These are phyloP conservation scores for Verticillium longisporum DNA, from an alignment of 2,329 filamentous ascomycete genomes.

Conservation along the genomic window DNA sequence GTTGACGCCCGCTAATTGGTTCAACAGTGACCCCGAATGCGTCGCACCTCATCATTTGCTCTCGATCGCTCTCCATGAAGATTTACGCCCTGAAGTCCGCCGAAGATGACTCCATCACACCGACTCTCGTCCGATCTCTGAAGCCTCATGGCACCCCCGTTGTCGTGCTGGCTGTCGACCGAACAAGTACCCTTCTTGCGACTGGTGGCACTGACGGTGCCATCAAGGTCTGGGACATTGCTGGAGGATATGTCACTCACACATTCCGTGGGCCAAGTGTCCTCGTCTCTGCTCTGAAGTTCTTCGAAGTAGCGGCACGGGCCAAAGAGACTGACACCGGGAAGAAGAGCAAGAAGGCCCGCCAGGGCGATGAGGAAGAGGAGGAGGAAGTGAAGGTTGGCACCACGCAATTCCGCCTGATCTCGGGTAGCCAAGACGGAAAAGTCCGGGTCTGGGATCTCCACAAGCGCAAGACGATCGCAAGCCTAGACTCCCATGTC, in stretches of 20 bases:
- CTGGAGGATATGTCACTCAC: slow-evolving; percentile 84
- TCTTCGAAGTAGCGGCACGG: slow-evolving; percentile 64
- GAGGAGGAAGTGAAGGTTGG: slow-evolving; percentile 30
- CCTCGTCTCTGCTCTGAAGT: slow-evolving; percentile 81
- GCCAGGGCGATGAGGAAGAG: slow-evolving; percentile 28
- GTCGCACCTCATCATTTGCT: slow-evolving; percentile 85
- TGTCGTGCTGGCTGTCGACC: slow-evolving; percentile 76
- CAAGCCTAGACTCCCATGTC: slow-evolving; percentile 82
- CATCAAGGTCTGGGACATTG: slow-evolving; percentile 95
- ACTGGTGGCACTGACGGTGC: slow-evolving; percentile 90
- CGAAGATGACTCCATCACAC: slow-evolving; percentile 50
- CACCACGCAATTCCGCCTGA: slow-evolving; percentile 64
- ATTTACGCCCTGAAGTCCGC: slow-evolving; percentile 69
- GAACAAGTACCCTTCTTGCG: slow-evolving; percentile 81
- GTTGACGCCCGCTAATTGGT: slow-evolving; percentile 9
- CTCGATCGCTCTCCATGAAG: slow-evolving; percentile 90
- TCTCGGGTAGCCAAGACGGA: slow-evolving; percentile 89
- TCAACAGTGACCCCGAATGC: slow-evolving; percentile 73
- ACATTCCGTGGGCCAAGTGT: slow-evolving; percentile 92
- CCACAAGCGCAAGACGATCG: slow-evolving; percentile 70
- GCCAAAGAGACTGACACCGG: slow-evolving; percentile 31
- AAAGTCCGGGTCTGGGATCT: slow-evolving; percentile 90
- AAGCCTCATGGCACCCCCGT: slow-evolving; percentile 91
- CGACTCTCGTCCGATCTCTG: slow-evolving; percentile 68
- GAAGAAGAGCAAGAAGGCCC: slow-evolving; percentile 31